Evolutionary conservation across 441 rosid species (phyloP).

Genomic region (Theobroma grandiflorum): DNA sequence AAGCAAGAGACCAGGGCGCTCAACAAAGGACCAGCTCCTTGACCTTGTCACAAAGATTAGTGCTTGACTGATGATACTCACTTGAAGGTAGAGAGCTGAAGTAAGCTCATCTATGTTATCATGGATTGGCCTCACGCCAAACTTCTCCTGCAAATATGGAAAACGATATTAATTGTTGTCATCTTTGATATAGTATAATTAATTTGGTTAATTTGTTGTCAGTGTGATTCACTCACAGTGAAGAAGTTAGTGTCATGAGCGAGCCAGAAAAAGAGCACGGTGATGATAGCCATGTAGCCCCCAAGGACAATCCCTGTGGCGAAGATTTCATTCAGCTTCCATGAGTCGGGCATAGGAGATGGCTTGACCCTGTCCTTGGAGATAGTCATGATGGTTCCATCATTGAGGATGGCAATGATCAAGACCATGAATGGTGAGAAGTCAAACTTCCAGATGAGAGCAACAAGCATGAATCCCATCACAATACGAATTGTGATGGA

Average conservation of each 20-base stretch:
- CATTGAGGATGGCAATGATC: constrained; percentile 88
- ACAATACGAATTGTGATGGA: constrained; percentile 96
- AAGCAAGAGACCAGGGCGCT: constrained; percentile 78
- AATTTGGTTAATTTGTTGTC: neutral
- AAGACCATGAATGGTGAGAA: constrained; percentile 98
- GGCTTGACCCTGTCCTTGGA: constrained; percentile 93
- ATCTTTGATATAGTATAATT: neutral
- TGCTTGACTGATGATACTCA: constrained; percentile 95
- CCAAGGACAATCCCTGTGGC: constrained; percentile 86
- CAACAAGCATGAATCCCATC: constrained; percentile 84
- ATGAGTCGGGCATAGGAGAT: constrained; percentile 87
- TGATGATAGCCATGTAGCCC: constrained; percentile 75
- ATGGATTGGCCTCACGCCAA: constrained; percentile 62
- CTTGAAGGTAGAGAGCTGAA: constrained; percentile 94
- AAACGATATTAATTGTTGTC: neutral
- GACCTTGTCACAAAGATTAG: constrained; percentile 93
- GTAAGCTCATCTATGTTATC: constrained; percentile 59
- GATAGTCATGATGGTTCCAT: constrained; percentile 98
- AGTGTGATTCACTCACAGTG: constrained; percentile 52
- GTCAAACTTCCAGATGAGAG: constrained; percentile 89
- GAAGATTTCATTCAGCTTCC: constrained; percentile 93
- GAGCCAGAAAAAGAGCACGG: constrained; percentile 79
- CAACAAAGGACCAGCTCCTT: constrained; percentile 87
- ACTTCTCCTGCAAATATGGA: constrained; percentile 50
- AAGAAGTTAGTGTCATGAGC: constrained; percentile 71